Evolutionary conservation across 768 basidiomycete species (phyloP).

Genomic region (Amanita subjunquillea): DNA sequence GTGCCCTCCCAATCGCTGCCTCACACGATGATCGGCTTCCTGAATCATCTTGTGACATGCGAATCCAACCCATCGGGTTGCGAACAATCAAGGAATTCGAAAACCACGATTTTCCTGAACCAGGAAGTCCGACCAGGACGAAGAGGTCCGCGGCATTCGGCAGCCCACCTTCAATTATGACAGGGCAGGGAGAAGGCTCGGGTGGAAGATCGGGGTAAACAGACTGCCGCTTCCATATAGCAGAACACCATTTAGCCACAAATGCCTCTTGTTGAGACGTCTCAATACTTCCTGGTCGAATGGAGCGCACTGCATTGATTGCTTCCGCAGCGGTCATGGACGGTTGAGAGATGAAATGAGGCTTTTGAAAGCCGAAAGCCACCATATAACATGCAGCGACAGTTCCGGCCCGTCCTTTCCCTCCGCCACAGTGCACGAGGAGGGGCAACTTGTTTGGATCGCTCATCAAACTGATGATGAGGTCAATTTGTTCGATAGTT

Average conservation of each 20-base stretch:
- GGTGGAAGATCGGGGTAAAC: constrained; percentile 38
- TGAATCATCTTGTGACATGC: constrained; percentile 47
- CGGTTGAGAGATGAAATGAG: constrained; percentile 35
- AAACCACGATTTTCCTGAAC: constrained; percentile 52
- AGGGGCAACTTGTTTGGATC: constrained; percentile 36
- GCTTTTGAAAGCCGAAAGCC: constrained; percentile 41
- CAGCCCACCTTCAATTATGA: constrained; percentile 22
- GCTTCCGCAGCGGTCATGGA: constrained; percentile 38
- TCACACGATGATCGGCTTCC: constrained; percentile 42
- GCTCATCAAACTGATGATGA: constrained; percentile 35
- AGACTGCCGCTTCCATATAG: constrained; percentile 47
- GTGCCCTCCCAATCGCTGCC: constrained; percentile 31
- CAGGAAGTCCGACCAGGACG: constrained; percentile 51
- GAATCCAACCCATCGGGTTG: constrained; percentile 30
- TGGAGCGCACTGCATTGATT: constrained; percentile 31
- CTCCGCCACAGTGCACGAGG: constrained; percentile 52
- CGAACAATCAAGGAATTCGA: constrained; percentile 35
- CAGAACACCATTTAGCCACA: constrained; percentile 46
- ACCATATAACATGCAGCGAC: constrained; percentile 51
- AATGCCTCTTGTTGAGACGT: constrained; percentile 46
- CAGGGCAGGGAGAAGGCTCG: constrained; percentile 37
- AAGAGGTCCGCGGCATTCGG: constrained; percentile 27
- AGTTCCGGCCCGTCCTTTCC: constrained; percentile 53
- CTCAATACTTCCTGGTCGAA: constrained; percentile 50
- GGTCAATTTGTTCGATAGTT: constrained; percentile 51